Base-by-base conservation (phyloP, 768 basidiomycete species). In the Coprinopsis strossmayeri region DNA sequence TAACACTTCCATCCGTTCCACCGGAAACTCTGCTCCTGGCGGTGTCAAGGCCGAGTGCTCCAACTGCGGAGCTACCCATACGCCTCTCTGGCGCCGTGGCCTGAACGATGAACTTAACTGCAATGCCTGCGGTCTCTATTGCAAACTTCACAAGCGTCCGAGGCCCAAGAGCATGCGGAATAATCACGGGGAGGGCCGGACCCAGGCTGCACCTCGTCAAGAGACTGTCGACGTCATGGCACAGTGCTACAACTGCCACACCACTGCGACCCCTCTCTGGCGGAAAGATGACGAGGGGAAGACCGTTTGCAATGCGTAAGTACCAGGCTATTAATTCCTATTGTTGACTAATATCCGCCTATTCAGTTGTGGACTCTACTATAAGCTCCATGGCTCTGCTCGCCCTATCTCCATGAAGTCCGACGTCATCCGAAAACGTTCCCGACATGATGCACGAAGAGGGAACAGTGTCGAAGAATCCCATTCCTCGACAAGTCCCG, bases 201-300 rank as follows among this genome's bases (percentile, higher is more conserved):
- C n/a, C n/a, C n/a, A n/a, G n/a, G n/a, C n/a, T n/a, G n/a, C n/a
- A n/a, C n/a, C n/a, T n/a, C n/a, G n/a, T n/a, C n/a, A n/a, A n/a
- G n/a, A n/a, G n/a, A n/a, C n/a, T n/a, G 76, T 81, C 53, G 87
- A 89, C 64, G 78, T 86, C 56, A 81, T 82, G 63, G 89, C 89
- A 2, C 87, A 90, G 71, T 92, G 89, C 69, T 89, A 84, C 67
- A 91, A 91, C 59, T 91, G 89, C 69, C 85, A 90, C 59, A 91
- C 90, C 20, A 91, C 87, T 2, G 87, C 88, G 12, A 91, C 89
- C 3, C 90, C 90, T 11, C 77, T 91, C 34, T 91, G 89, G 89
- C 77, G 89, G 53, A 91, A 91, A 66, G 90, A 91, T 57, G 88
- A 91, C 57, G 90, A 91, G 65, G 89, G 89, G 47, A 88, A 88